Evolutionary conservation across 345 rosid species (phyloP).

Genomic region (Sonneratia caseolaris): DNA sequence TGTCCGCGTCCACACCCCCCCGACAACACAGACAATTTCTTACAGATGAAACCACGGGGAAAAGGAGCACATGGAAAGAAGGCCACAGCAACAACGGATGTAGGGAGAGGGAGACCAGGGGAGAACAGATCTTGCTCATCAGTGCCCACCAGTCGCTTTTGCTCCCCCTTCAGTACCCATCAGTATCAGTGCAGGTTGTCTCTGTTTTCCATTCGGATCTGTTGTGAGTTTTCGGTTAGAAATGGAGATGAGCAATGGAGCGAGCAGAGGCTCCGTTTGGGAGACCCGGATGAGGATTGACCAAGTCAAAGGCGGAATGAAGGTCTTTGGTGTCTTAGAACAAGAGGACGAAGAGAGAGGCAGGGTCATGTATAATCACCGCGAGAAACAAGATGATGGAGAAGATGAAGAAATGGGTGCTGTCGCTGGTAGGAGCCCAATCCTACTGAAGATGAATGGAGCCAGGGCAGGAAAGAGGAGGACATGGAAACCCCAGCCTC

Average conservation of each 20-base stretch:
- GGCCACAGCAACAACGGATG: background rate
- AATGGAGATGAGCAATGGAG: conserved; percentile 17
- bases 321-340: conserved; percentile 29
- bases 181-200: no score
- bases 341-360: background rate
- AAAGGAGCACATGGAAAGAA: background rate
- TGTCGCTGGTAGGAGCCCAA: background rate
- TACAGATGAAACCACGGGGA: background rate
- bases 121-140: background rate
- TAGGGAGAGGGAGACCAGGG: background rate
- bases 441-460: conserved; percentile 17
- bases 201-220: no score
- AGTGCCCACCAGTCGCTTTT: background rate
- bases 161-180: background rate
- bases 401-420: background rate
- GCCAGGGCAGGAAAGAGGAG: conserved; percentile 44
- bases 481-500: conserved; percentile 56
- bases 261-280: conserved; percentile 68
- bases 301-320: conserved; percentile 51
- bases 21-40: background rate
- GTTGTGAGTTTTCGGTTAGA: background rate
- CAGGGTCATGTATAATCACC: background rate
- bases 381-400: background rate
- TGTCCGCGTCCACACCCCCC: background rate
- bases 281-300: conserved; percentile 72